Evolutionary conservation across 768 basidiomycete species (phyloP), one percentile per base, ranked within the genome.

Genomic region (Rhodotorula graminis): DNA sequence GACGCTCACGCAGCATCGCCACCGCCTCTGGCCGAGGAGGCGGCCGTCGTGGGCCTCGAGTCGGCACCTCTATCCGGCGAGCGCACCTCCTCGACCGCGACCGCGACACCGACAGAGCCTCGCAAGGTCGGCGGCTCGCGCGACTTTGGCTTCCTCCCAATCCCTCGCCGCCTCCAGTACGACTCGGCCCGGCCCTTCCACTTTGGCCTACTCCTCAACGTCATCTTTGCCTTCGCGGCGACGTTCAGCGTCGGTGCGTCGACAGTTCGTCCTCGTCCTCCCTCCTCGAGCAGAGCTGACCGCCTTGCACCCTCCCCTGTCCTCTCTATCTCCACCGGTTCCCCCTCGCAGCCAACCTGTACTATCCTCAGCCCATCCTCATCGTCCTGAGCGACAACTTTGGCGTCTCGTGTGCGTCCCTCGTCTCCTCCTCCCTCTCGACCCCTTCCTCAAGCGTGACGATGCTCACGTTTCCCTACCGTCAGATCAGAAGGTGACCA

Each of bases 121-220:
- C n/a, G 29, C 8, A 9, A 33, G 18, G 61, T 49, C 47, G 47
- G 61, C 7, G 63, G 65, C 3, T 67, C 60, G 27, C 52, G 40
- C 29, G 88, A 90, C 76, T 87, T 89, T 77, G 85, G 86, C 23
- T 82, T 90, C 70, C 72, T 90, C 15, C 88, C 88, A 0, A 88
- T 90, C 44, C 89, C 89, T 0, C 82, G 80, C 72, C 79, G 82
- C 50, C 80, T 88, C 10, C 85, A 84, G 62, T 87, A 87, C 71
- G 80, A 87, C 77, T 83, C 85, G 21, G 73, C 82, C 10, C 83
- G 81, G 27, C 85, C 86, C 1, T 84, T 84, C 50, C 81, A 85
- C 67, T 88, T 88, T 73, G 85, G 85, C 8, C 62, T 86, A 18
- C 47, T 84, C 57, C 78, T 87, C 49, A 89, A 89, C 71, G 76